Evolutionary conservation across 1,284 basidiomycete species (phyloP), one percentile per base, ranked within the genome.

Genomic region (Entoloma clypeatum): DNA sequence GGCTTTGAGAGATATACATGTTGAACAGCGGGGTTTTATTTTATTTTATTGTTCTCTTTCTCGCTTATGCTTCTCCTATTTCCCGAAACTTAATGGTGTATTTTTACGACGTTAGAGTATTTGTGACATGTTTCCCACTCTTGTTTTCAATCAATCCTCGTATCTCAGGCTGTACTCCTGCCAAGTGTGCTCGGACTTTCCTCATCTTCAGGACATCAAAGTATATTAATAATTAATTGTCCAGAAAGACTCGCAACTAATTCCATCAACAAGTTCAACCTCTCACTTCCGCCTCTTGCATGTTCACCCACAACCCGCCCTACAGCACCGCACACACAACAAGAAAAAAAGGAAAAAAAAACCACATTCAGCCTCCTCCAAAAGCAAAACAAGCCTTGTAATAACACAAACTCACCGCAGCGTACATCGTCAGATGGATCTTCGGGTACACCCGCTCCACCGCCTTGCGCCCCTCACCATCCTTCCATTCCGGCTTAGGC

Each of bases 361-460:
- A 60, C 24, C 51, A 41, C 16, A 57, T 55, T 34, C 59, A 31
- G 50, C 60, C 50, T 21, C 52, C 40, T 47, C 51, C 18, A 44
- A 19, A 57, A 51, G 29, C 43, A 48, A 30, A 53, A 50, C 23
- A 11, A 32, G 38, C 10, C 22, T 32, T 13, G 16, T 33, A 34
- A 32, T 19, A 29, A 28, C 7, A 44, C 2, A n/a, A 27, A 63
- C 70, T 41, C 41, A 75, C 76, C 22, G 65, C 54, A 17, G 63
- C 57, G 47, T 75, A 78, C 64, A 79, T 63, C 0, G 79, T 81
- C 39, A 81, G 52, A 51, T 79, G 75, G 37, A 61, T 59, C 51
- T 71, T 73, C 5, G 78, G 72, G 52, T 64, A 67, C 13, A 81
- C 54, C 36, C 64, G 68, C 49, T 81, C 78, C 2, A 62, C 62